Evolutionary conservation across 176 grass and related monocot species (phyloP).

Genomic region (Microstegium vimineum): DNA sequence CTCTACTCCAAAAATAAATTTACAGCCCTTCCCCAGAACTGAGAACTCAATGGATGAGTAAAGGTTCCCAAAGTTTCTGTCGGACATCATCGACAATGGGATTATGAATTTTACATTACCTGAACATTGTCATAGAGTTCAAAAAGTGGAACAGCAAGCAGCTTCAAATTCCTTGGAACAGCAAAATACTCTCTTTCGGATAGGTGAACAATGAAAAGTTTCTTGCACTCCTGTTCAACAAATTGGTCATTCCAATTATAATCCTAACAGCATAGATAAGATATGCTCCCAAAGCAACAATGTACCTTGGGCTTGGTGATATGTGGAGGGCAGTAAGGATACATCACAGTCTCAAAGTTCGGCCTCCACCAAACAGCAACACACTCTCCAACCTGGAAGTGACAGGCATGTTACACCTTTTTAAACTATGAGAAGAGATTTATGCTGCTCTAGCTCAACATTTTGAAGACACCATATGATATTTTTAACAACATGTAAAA

Average conservation of each 20-base stretch:
- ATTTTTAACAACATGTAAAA: not conserved
- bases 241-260: not conserved
- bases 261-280: not conserved
- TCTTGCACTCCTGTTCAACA: constrained; percentile 87
- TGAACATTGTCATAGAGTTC: constrained; percentile 98
- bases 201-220: constrained; percentile 95
- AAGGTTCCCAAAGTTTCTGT: not conserved
- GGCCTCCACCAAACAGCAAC: constrained; percentile 99
- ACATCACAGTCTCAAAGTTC: constrained; percentile 99
- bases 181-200: constrained; percentile 98
- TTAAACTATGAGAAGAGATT: not conserved
- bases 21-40: not conserved
- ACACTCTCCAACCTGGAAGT: constrained; percentile 89
- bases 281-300: constrained; percentile 6
- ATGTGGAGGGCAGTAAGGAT: constrained; percentile 98
- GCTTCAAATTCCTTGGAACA: constrained; percentile 96
- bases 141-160: constrained; percentile 99
- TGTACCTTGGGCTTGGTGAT: constrained; percentile 98
- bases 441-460: not conserved
- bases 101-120: constrained; percentile 31
- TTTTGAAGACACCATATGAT: not conserved
- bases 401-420: not conserved
- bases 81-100: not conserved
- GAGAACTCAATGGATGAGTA: not conserved
- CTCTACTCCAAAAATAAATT: not conserved